Percentiles rank a stretch among this genome's conserved stretches.
Conservation (phyloP, 164 flowering plant genomes). For the Umbilicus rupestris region DNA sequence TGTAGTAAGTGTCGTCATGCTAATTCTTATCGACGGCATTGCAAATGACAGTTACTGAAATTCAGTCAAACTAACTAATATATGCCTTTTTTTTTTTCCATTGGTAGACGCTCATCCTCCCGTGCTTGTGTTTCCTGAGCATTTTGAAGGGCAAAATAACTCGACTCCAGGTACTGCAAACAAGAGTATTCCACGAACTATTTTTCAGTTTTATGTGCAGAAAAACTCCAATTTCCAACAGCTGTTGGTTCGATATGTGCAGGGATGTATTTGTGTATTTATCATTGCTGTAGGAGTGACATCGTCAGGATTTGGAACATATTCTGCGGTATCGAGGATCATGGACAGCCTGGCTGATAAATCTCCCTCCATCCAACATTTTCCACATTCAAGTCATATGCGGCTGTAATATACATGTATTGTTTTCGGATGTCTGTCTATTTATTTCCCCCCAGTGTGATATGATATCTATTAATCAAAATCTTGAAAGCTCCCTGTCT, state of each 20-base stretch:
- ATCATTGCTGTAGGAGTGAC: slow-evolving; percentile 52
- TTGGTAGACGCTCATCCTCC: slow-evolving; percentile 79
- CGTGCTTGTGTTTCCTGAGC: slow-evolving; percentile 78
- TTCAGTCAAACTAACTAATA: background rate
- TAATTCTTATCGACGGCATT: background rate
- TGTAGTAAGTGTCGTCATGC: slow-evolving; percentile 50
- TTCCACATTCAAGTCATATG: background rate
- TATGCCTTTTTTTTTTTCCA: background rate
- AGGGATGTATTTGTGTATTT: slow-evolving; percentile 52
- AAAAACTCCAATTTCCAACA: no score
- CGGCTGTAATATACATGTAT: background rate
- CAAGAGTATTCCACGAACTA: no score
- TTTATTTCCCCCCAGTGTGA: no score
- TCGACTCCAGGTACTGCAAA: slow-evolving; percentile 41
- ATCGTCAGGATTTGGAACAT: slow-evolving; percentile 56
- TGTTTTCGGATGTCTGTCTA: background rate
- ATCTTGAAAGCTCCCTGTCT: no score
- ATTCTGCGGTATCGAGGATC: slow-evolving; percentile 61
- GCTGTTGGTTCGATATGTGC: slow-evolving; percentile 11
- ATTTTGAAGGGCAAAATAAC: slow-evolving; percentile 60
- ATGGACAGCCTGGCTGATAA: slow-evolving; percentile 39
- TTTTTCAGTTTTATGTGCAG: no score
- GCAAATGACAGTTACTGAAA: background rate
- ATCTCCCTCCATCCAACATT: background rate
- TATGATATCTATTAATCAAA: no score